Evolutionary conservation across 257 asterid genomes (phyloP).

Genomic region (Galeopsis tetrahit): DNA sequence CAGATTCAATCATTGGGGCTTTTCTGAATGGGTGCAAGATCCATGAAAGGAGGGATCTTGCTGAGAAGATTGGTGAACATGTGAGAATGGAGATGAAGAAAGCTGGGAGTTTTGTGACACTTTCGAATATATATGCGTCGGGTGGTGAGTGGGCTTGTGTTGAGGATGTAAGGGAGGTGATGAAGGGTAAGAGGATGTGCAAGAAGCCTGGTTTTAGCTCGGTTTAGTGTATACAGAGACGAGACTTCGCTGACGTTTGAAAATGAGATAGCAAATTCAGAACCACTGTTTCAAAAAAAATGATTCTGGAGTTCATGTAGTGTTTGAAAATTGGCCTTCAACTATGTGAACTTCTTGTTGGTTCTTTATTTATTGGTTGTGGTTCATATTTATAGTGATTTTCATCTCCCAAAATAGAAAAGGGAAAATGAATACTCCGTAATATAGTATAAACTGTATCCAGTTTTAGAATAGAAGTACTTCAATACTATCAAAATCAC

Average conservation of each 20-base stretch:
- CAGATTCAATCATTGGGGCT: constrained; percentile 11
- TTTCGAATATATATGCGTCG: constrained; percentile 11
- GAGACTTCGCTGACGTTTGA: not conserved
- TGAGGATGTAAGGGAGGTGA: constrained; percentile 50
- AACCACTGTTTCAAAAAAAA: too few relatives aligned
- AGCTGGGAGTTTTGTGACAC: constrained; percentile 8
- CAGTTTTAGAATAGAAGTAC: too few relatives aligned
- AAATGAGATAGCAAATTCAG: too few relatives aligned
- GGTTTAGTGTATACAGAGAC: constrained; percentile 23
- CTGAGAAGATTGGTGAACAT: constrained; percentile 8
- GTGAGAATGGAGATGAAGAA: constrained; percentile 17
- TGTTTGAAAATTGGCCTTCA: too few relatives aligned
- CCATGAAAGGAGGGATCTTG: constrained; percentile 17
- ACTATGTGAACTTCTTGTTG: too few relatives aligned
- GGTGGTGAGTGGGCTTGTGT: constrained; percentile 53
- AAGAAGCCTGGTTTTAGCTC: constrained; percentile 62
- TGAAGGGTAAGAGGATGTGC: constrained; percentile 51
- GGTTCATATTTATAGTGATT: too few relatives aligned
- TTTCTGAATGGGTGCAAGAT: constrained; percentile 22
- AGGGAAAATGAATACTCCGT: too few relatives aligned
- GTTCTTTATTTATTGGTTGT: too few relatives aligned
- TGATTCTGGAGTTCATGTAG: too few relatives aligned
- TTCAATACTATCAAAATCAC: too few relatives aligned
- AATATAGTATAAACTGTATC: too few relatives aligned
- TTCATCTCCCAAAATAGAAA: too few relatives aligned